Evolutionary conservation across 768 basidiomycete species (phyloP).

Genomic region (Tricholoma sp.): DNA sequence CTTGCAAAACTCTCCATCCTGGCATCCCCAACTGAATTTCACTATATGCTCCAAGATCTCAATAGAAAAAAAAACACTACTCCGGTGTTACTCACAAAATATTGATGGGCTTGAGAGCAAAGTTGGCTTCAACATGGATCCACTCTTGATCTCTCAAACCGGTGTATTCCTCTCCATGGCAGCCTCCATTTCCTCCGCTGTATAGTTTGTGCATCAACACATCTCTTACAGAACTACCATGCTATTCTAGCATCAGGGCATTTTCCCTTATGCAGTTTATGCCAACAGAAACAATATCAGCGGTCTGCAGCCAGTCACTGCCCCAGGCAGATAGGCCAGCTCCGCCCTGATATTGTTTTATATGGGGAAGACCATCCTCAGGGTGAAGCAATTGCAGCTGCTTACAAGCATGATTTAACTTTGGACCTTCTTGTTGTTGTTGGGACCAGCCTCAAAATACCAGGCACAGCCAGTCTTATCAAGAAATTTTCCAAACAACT

Average conservation of each 20-base stretch:
- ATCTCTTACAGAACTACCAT: neutral
- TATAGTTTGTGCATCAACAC: neutral
- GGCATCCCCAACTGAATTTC: no score
- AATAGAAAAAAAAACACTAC: neutral
- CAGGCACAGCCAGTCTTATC: neutral
- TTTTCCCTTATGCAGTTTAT: no score
- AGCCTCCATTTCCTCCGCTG: neutral
- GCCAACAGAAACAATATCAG: neutral
- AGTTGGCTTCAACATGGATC: neutral
- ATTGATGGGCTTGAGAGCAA: neutral
- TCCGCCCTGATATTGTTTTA: neutral
- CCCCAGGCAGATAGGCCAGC: neutral
- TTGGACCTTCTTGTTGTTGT: neutral
- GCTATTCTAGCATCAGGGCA: no score
- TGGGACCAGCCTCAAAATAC: neutral
- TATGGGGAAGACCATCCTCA: neutral
- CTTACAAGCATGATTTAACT: neutral
- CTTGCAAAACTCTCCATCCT: no score
- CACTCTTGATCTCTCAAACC: neutral
- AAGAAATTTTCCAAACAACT: neutral
- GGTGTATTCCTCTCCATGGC: neutral
- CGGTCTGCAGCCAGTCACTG: neutral
- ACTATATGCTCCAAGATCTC: no score
- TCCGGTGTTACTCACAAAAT: neutral
- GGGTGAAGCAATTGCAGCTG: neutral